phyloP scores from a whole-genome alignment of 2,329 filamentous ascomycete genomes.

The Fusarium clavum region DNA sequence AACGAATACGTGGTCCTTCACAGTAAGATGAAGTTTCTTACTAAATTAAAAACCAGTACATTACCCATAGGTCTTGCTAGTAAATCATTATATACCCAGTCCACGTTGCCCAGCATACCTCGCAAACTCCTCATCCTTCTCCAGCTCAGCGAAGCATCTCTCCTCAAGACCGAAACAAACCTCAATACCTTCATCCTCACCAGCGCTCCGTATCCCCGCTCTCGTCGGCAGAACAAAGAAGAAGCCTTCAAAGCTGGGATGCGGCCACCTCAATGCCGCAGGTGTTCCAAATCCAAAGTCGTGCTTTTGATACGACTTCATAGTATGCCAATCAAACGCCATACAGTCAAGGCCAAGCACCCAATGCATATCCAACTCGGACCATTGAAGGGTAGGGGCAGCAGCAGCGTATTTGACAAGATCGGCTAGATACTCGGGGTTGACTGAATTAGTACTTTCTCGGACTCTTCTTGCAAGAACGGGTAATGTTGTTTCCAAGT shows the following conservation, averaged over 20 bases:
- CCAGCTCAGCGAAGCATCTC: neutral
- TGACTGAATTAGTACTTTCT: constrained; percentile 14
- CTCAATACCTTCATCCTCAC: constrained; percentile 14
- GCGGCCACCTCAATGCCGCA: constrained; percentile 9
- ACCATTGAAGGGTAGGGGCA: neutral
- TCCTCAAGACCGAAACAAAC: constrained; percentile 20
- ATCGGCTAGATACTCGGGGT: neutral
- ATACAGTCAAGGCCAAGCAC: constrained; percentile 4
- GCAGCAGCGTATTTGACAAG: constrained; percentile 12
- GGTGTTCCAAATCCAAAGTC: constrained; percentile 27
- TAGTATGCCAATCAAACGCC: constrained; percentile 24
- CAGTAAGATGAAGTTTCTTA: too few relatives aligned
- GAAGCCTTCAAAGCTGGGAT: constrained; percentile 18
- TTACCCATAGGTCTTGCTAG: too few relatives aligned
- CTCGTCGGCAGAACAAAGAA: constrained; percentile 15
- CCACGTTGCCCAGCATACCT: constrained; percentile 5
- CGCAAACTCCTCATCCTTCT: constrained; percentile 9
- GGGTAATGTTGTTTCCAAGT: neutral
- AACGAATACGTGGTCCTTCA: too few relatives aligned
- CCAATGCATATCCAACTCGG: constrained; percentile 7
- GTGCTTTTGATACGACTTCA: constrained; percentile 16
- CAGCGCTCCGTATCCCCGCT: neutral
- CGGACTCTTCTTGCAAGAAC: neutral
- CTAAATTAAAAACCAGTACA: too few relatives aligned
- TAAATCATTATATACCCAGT: neutral